Evolutionary conservation across 192 early-diverging fungal genomes (phyloP), one percentile per base, ranked within the genome.

Genomic region (Coemansia reversa): DNA sequence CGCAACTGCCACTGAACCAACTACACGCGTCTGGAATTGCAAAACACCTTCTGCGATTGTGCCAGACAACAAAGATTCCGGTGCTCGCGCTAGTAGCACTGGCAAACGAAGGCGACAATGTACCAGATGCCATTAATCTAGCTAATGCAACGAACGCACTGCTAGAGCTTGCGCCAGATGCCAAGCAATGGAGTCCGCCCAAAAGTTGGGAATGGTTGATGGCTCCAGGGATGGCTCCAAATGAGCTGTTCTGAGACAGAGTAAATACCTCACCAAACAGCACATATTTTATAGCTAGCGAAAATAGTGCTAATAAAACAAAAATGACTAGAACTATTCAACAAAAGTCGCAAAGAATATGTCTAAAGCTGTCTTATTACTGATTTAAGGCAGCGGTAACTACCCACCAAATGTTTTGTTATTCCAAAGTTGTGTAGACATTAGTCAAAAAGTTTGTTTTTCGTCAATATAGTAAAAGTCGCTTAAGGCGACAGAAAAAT

Each of bases 81-180:
- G 62, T 83, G 30, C 49, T 81, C 27, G 76, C 85, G 22, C 55
- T 88, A 11, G 69, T 86, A 0, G 76, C 84, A 68, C 86, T 90
- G 83, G 90, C 84, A 8, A 82, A 85, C 58, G 90, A 92, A 69
- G 90, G 90, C 67, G 86, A 92, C 60, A 92, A 92, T 70, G 79
- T 87, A 5, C 84, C 83, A 1, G 90, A 92, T 58, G 85, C 86
- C 19, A 83, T 90, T 27, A 73, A 72, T 35, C 65, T 88, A 58
- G 88, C 87, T 30, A 88, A 88, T 61, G 69, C 78, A 12, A 59
- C 35, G 55, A 75, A 81, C 28, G 59, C 62, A 4, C 59, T 61
- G 24, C 65, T 81, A 18, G 65, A 50, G 3, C 45, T 81, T 24
- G 58, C 62, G 22, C 58, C 53, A n/a, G 27, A n/a, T 28, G 29